phyloP scores from a whole-genome alignment of 2,329 filamentous ascomycete species.

The Beauveria australis region DNA sequence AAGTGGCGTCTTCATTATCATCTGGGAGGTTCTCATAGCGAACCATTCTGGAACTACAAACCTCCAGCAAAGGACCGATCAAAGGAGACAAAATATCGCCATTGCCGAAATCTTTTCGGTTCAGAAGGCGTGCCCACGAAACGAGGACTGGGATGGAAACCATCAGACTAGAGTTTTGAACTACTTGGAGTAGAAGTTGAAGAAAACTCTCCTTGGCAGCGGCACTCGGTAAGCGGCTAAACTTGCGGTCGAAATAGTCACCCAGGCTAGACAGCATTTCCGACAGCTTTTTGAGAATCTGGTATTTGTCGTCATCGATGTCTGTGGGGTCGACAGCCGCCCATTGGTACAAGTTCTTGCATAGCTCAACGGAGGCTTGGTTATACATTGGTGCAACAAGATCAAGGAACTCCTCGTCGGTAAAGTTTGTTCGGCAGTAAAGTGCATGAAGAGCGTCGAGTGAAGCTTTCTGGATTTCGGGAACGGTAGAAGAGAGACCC shows the following conservation, averaged over 20 bases:
- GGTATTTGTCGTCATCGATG: constrained; percentile 85
- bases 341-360: constrained; percentile 71
- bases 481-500: constrained; percentile 60
- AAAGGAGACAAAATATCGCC: constrained; percentile 53
- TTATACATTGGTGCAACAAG: constrained; percentile 75
- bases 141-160: constrained; percentile 90
- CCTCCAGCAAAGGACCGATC: constrained; percentile 70
- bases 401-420: constrained; percentile 67
- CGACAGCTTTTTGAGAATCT: constrained; percentile 85
- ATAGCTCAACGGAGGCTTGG: constrained; percentile 59
- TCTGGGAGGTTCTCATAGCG: constrained; percentile 82
- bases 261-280: constrained; percentile 85
- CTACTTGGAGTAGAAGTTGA: constrained; percentile 67
- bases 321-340: constrained; percentile 71
- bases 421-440: constrained; percentile 66
- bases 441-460: constrained; percentile 71
- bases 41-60: constrained; percentile 74
- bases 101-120: constrained; percentile 58
- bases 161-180: constrained; percentile 78
- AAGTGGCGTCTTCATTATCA: constrained; percentile 69
- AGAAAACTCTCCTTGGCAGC: constrained; percentile 67
- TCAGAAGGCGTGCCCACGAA: constrained; percentile 77
- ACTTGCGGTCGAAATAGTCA: constrained; percentile 74
- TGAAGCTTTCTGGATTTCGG: constrained; percentile 63
- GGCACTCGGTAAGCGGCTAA: constrained; percentile 53